A percentile compares a stretch with the other conserved stretches of the same genome.
These are phyloP conservation scores for Cercospora zeina DNA, from an alignment of 2,329 filamentous ascomycete genomes.

Conservation along the genomic window DNA sequence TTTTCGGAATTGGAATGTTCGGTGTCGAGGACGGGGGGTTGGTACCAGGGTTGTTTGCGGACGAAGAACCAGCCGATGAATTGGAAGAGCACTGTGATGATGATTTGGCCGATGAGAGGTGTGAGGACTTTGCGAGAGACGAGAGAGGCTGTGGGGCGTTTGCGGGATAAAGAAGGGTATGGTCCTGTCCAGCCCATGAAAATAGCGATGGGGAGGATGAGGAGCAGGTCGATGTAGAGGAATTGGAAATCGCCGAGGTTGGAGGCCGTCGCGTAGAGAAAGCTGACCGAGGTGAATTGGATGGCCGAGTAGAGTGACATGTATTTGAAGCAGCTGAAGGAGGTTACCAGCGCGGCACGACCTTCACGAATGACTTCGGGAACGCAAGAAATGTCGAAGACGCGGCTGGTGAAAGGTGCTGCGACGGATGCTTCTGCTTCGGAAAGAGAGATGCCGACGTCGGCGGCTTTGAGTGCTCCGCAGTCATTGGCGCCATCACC, in stretches of 20 bases:
- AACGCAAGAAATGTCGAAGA: conserved; percentile 96
- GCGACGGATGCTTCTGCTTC: conserved; percentile 97
- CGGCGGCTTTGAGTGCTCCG: conserved; percentile 91
- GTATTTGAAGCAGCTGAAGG: conserved; percentile 99
- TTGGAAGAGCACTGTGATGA: conserved; percentile 76
- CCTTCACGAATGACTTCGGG: conserved; percentile 91
- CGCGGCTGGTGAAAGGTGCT: conserved; percentile 91
- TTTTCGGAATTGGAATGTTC: conserved; percentile 85
- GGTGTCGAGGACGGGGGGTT: conserved; percentile 72
- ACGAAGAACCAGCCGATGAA: conserved; percentile 72
- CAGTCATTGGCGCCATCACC: conserved; percentile 98
- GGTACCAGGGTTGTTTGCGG: conserved; percentile 79
- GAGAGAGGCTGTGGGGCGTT: conserved; percentile 86
- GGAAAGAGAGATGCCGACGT: conserved; percentile 94
- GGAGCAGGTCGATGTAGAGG: conserved; percentile 86
- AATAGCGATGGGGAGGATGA: conserved; percentile 94
- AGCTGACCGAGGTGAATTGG: conserved; percentile 95
- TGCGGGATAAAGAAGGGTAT: conserved; percentile 72
- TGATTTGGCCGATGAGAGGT: conserved; percentile 85
- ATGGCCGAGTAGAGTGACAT: conserved; percentile 99
- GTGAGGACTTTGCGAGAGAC: conserved; percentile 90
- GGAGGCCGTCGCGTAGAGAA: conserved; percentile 88
- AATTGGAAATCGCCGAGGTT: conserved; percentile 99
- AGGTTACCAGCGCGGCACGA: conserved; percentile 91
- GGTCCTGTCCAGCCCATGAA: conserved; percentile 99